phyloP scores from a whole-genome alignment of 305 asterid genomes.

The Coffea humblotiana region DNA sequence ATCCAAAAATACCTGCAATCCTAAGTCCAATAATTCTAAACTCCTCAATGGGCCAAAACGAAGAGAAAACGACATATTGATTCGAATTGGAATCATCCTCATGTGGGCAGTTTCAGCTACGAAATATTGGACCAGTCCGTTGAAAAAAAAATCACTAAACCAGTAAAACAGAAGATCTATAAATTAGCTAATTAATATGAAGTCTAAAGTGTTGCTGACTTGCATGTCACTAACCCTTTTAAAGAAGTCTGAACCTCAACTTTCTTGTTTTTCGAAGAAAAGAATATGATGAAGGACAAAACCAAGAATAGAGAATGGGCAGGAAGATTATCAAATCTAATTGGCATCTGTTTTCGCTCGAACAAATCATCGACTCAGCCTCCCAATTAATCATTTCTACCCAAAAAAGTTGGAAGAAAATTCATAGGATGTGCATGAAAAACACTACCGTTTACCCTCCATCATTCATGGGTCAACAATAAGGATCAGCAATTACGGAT shows the following conservation, averaged over 20 bases:
- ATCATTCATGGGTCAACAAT: neutral
- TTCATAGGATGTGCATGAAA: neutral
- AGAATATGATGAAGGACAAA: too few species aligned
- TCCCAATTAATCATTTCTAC: neutral
- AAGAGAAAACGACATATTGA: neutral
- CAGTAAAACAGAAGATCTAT: too few species aligned
- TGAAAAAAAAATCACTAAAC: too few species aligned
- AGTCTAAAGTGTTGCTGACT: neutral
- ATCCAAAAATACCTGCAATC: neutral
- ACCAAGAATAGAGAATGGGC: too few species aligned
- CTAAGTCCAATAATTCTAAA: neutral
- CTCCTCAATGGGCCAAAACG: neutral
- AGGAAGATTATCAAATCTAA: too few species aligned
- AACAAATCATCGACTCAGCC: neutral
- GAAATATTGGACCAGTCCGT: too few species aligned
- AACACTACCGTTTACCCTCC: neutral
- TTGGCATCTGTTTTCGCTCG: too few species aligned
- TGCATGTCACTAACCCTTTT: too few species aligned
- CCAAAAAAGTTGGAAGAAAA: too few species aligned
- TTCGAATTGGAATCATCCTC: neutral
- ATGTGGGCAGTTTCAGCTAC: too few species aligned
- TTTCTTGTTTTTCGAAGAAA: too few species aligned
- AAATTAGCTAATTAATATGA: neutral
- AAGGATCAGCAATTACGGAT: neutral
- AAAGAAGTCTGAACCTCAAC: neutral